Evolutionary conservation across 2,329 filamentous ascomycete species (phyloP).

Genomic region (Penicillium aurantiogriseum): DNA sequence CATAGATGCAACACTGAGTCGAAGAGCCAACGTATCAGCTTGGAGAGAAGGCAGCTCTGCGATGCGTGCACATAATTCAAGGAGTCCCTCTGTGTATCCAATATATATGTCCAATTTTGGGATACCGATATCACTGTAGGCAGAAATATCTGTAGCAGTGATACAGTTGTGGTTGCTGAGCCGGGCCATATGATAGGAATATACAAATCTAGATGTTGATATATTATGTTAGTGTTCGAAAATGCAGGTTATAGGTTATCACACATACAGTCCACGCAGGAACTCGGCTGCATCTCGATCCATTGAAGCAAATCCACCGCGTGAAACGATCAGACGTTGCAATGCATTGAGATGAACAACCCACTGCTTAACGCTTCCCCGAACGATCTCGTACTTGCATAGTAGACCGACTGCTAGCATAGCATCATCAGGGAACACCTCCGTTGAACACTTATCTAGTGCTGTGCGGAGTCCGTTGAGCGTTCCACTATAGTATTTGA

Average conservation of each 20-base stretch:
- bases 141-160: slow-evolving; percentile 13
- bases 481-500: slow-evolving; percentile 35
- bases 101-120: slow-evolving; percentile 39
- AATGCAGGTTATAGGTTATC: background rate
- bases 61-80: slow-evolving; percentile 36
- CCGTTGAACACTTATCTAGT: slow-evolving; percentile 19
- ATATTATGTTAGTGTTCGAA: background rate
- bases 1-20: slow-evolving; percentile 31
- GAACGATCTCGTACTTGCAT: slow-evolving; percentile 41
- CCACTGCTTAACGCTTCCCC: slow-evolving; percentile 41
- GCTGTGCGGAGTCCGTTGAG: slow-evolving; percentile 33
- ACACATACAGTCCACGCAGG: slow-evolving; percentile 35
- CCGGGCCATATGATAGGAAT: slow-evolving; percentile 36
- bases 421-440: slow-evolving; percentile 30
- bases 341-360: slow-evolving; percentile 37
- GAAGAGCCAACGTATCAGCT: slow-evolving; percentile 24
- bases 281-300: slow-evolving; percentile 34
- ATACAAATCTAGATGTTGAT: slow-evolving; percentile 32
- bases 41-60: slow-evolving; percentile 30
- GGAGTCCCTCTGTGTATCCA: slow-evolving; percentile 39
- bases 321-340: slow-evolving; percentile 33
- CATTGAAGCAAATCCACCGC: slow-evolving; percentile 33
- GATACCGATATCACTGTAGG: slow-evolving; percentile 24
- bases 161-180: slow-evolving; percentile 34
- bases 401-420: slow-evolving; percentile 38